Base-by-base conservation (phyloP, 2,329 filamentous ascomycete species). In the Macrophomina pseudophaseolina region DNA sequence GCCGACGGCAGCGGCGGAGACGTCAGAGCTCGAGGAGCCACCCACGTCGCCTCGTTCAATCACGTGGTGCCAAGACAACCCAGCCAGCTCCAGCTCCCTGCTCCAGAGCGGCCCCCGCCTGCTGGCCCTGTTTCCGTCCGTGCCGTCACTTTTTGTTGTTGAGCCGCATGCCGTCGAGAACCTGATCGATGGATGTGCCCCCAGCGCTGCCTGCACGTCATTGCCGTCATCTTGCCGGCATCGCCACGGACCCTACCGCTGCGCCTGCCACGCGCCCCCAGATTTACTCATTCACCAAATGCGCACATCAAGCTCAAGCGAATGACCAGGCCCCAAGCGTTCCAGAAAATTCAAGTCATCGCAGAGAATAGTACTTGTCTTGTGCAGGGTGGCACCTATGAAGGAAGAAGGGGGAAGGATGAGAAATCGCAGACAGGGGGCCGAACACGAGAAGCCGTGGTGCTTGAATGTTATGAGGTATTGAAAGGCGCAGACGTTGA, bases 401-500 rank as follows among this genome's bases (percentile, higher is more conserved):
- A 30, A 53, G 32, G 49, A 28, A 62, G 58, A 49, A 49, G 58
- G 44, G 56, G 56, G 23, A 48, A 60, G 28, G 42, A 11, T 32
- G 56, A 60, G 56, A 60, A 60, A 60, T 46, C 30, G 56, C 42
- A 60, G 56, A 60, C 56, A 60, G 56, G 42, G 48, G 53, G 33
- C 11, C 28, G 53, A 52, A 58, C 59, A 66, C 51, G 53, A 59
- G 23, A 42, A 54, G 49, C 48, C 42, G 63, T n/a, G 58, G 63
- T 65, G 51, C 63, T 56, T 38, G 63, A 56, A 65, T 56, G 63
- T 51, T 51, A 65, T 51, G 63, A 65, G 63, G 63, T 65, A 65
- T 65, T 40, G 63, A 64, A 49, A 64, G 62, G 48, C 62, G 62
- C 62, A 64, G 62, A 65, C 51, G 48, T 35, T 65, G 63, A 65